Base-by-base conservation (phyloP, 148 eudicot species). In the Euryodendron excelsum region DNA sequence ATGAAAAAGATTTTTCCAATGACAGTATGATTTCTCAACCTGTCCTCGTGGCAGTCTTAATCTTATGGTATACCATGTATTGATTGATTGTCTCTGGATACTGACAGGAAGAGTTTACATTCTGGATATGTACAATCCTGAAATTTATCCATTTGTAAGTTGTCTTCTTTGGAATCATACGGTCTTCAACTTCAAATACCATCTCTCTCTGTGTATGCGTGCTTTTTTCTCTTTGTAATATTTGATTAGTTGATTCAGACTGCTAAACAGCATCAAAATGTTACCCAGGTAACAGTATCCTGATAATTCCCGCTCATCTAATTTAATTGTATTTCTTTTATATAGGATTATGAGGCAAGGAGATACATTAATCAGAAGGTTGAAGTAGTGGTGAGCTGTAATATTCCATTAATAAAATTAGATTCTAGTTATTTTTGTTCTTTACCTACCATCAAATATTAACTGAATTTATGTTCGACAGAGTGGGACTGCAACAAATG, bases 121-220 rank as follows among this genome's bases (percentile, higher is more conserved):
- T 78, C 91, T 94, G 69, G 98, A 94, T 77, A 88, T 94, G 91
- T 92, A 85, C 85, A 94, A 94, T 78, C 93, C 94, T 67, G 85
- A 87, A 21, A 91, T 92, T 75, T 94, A 94, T 85, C 98, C 98
- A 60, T 82, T 86, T 67, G 98, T 94, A 84, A 88, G 98, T 85
- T 74, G 36, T 72, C 77, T 72, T 61, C 63, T 73, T 77, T 27
- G 15, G 15, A 18, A 71, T 34, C 67, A 69, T 50, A 18, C 15
- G 45, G 52, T 36, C 21, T 64, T 41, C 50, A 36, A 61, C 56
- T 47, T 65, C 47, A 48, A 34, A 69, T 75, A 56, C 62, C 52
- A 34, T 39, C 44, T 17, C 0, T 75, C 20, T 62, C 2, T 45
- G n/a, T 28, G 58, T 23, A 36, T 61, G 39, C 41, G 3, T 70